Evolutionary conservation across 805 yeast genomes (phyloP).

Genomic region (Ogataea polymorpha): DNA sequence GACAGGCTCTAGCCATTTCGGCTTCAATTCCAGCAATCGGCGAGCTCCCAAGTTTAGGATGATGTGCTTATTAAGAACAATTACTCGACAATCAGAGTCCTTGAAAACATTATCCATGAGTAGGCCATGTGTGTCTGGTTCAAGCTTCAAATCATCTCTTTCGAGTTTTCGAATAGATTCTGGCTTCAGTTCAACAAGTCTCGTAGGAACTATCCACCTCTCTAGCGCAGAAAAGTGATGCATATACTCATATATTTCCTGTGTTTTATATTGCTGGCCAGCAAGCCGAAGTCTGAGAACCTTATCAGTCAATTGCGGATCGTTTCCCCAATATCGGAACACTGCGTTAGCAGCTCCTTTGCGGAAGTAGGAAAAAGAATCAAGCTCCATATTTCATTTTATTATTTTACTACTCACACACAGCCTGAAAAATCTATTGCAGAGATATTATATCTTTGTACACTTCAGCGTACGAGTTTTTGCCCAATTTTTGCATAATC

Average conservation of each 20-base stretch:
- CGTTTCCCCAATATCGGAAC: constrained; percentile 38
- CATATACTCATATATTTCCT: constrained; percentile 41
- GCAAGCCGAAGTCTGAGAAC: constrained; percentile 38
- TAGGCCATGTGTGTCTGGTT: constrained; percentile 23
- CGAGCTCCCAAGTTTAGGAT: constrained; percentile 15
- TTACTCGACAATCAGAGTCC: background rate
- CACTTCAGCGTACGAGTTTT: constrained; percentile 53
- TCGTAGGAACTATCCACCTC: constrained; percentile 18
- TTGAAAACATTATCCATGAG: constrained; percentile 27
- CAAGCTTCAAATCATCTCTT: background rate
- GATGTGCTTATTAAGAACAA: constrained; percentile 28
- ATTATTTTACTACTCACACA: background rate
- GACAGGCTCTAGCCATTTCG: constrained; percentile 49
- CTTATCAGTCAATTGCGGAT: constrained; percentile 32
- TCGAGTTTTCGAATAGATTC: constrained; percentile 1
- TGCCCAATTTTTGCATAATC: constrained; percentile 56
- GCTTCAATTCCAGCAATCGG: constrained; percentile 43
- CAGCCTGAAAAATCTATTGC: constrained; percentile 17
- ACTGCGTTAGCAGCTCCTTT: constrained; percentile 51
- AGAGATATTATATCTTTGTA: constrained; percentile 57
- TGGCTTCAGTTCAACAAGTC: constrained; percentile 10
- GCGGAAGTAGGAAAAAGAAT: constrained; percentile 28
- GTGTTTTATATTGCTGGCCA: constrained; percentile 36
- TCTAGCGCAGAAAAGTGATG: constrained; percentile 12
- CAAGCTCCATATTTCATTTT: background rate